phyloP scores from a whole-genome alignment of 305 asterid genomes.

The Withania somnifera region DNA sequence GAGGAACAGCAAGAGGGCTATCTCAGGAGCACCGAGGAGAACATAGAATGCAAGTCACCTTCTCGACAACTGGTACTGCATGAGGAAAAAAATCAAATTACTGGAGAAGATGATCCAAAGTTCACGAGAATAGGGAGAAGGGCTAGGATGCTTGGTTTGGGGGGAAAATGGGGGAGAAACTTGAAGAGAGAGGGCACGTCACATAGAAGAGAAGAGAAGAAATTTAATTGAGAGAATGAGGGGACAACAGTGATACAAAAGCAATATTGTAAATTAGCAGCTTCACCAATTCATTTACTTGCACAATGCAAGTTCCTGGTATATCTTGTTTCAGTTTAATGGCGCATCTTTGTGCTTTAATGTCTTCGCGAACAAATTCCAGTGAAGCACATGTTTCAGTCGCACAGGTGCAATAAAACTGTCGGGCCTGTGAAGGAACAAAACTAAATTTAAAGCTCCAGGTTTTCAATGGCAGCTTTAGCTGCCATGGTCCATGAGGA shows the following conservation, averaged over 20 bases:
- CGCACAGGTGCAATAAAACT: not conserved
- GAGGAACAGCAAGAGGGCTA: conserved; percentile 28
- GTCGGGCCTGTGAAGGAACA: not conserved
- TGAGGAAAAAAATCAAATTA: conserved; percentile 17
- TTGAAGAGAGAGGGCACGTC: conserved; percentile 76
- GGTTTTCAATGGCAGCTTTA: not conserved
- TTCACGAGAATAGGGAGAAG: conserved; percentile 40
- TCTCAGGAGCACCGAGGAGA: conserved; percentile 19
- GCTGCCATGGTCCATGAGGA: not conserved
- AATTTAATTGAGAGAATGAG: conserved; percentile 73
- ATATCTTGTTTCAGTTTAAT: not conserved
- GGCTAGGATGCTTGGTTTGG: conserved; percentile 71
- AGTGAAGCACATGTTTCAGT: not conserved
- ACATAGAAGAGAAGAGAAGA: conserved; percentile 77
- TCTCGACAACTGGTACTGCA: conserved; percentile 25
- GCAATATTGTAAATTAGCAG: not conserved
- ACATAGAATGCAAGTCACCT: not conserved
- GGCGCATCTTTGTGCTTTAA: not conserved
- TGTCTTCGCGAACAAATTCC: not conserved
- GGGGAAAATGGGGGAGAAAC: conserved; percentile 84
- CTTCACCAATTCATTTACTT: not conserved
- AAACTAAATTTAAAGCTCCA: not conserved
- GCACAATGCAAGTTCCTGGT: not conserved
- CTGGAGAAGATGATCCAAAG: conserved; percentile 48
- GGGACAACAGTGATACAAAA: conserved; percentile 20